A percentile compares a stretch with the other conserved stretches of the same genome.
These are phyloP conservation scores for Zasmidium cellare DNA, from an alignment of 2,329 filamentous ascomycete genomes.

Conservation along the genomic window DNA sequence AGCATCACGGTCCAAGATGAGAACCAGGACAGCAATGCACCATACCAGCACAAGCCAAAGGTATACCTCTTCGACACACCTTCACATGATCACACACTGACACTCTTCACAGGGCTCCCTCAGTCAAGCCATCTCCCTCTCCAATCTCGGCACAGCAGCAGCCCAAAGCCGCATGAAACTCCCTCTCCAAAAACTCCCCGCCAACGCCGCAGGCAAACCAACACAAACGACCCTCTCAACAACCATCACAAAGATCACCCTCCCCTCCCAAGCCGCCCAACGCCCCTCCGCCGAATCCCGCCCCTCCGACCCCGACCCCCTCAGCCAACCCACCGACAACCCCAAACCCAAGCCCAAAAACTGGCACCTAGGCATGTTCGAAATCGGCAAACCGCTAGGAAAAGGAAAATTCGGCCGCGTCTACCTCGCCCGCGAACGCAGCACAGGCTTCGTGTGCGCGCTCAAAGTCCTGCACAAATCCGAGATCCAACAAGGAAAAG, in stretches of 20 bases:
- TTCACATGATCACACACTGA: constrained; percentile 16
- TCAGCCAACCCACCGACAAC: constrained; percentile 22
- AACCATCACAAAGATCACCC: constrained; percentile 64
- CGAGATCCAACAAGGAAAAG: constrained; percentile 75
- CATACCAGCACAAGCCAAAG: constrained; percentile 70
- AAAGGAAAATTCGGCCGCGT: constrained; percentile 88
- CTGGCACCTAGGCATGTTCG: constrained; percentile 91
- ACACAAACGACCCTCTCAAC: constrained; percentile 28
- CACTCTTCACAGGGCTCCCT: constrained; percentile 42
- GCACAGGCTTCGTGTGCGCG: constrained; percentile 78
- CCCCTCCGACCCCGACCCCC: constrained; percentile 26
- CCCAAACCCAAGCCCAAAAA: constrained; percentile 48
- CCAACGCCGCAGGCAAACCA: constrained; percentile 59
- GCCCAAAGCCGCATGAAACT: constrained; percentile 67
- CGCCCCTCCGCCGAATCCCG: constrained; percentile 34
- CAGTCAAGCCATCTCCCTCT: constrained; percentile 48
- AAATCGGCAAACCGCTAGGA: constrained; percentile 81
- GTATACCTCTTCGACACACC: constrained; percentile 48
- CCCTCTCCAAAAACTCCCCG: constrained; percentile 79
- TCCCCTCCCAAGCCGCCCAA: constrained; percentile 66
- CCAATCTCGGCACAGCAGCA: constrained; percentile 45
- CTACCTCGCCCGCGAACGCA: constrained; percentile 78
- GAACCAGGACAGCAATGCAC: constrained; percentile 59
- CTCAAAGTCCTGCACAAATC: constrained; percentile 85
- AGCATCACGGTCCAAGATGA: constrained; percentile 87